Conservation (phyloP, 2,329 filamentous ascomycete species). For the Colletotrichum aenigma region DNA sequence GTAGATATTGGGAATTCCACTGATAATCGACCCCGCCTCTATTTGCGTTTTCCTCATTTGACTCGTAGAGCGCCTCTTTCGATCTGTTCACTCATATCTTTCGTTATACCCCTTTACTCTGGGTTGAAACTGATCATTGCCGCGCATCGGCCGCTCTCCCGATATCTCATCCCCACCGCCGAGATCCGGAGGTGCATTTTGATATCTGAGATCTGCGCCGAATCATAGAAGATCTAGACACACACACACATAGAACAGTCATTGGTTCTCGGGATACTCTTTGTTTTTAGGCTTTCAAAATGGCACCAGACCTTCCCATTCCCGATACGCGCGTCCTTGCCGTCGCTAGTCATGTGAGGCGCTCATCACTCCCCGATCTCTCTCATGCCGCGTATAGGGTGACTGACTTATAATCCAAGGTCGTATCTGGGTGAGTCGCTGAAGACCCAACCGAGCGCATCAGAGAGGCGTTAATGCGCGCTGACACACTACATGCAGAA, state of each 20-base stretch:
- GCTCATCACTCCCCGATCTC: neutral
- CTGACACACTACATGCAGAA: slow-evolving; percentile 56
- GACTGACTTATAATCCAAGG: slow-evolving; percentile 33
- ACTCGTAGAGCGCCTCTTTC: neutral
- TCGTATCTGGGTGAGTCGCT: slow-evolving; percentile 45
- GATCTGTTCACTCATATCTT: neutral
- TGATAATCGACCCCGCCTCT: neutral
- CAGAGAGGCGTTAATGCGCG: neutral
- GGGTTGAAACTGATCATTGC: neutral
- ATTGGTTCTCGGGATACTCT: neutral
- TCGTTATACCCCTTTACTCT: neutral
- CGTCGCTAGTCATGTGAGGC: slow-evolving; percentile 92
- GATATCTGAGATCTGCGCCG: neutral
- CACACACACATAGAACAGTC: neutral
- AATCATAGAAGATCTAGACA: neutral
- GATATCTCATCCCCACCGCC: neutral
- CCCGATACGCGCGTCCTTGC: slow-evolving; percentile 76
- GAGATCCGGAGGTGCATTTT: neutral
- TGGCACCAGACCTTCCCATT: slow-evolving; percentile 47
- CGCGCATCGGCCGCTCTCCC: neutral
- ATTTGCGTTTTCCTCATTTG: neutral
- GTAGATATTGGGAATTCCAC: neutral
- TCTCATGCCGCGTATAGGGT: slow-evolving; percentile 14
- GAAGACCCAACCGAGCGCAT: neutral
- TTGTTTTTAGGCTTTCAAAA: slow-evolving; percentile 21